Base-by-base conservation (phyloP, 139 green algal genomes). In the Chlamydomonas sp. region DNA sequence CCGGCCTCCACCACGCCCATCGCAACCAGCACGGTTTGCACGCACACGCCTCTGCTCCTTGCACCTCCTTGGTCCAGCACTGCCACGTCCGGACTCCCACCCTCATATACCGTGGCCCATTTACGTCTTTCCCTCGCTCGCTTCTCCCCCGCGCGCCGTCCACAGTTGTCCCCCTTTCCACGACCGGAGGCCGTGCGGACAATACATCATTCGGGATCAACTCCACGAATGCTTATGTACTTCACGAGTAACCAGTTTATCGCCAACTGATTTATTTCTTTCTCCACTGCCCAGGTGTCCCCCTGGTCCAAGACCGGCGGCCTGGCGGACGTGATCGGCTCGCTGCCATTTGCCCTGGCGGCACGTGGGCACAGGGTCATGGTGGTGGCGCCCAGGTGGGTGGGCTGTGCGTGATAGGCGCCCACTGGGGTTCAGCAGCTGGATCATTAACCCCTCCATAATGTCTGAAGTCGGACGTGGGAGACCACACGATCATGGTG, bases 271-370 rank as follows among this genome's bases (percentile, higher is more conserved):
- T 8, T 20, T 0, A 60, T 78, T 18, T 57, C n/a, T 15, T 63
- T 31, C 57, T 61, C 7, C 76, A 18, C 49, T 61, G 5, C 15
- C 59, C 89, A 99, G 93, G 96, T 97, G 17, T 94, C 96, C 5
- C 97, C 97, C 10, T 99, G 95, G 93, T 96, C 90, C 77, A 99
- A 99, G 86, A 98, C 97, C 3, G 96, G 96, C 3, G 96, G 96
- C 3, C 92, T 99, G 59, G 97, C 92, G 4, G 95, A 97, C 90
- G 95, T 97, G 76, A 73, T 93, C 79, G 90, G 92, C 81, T 95
- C 92, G 0, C 90, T 97, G 77, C 95, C 95, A 12, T 86, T 94
- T 8, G 93, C 94, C 0, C 92, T 98, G 69, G 94, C 95, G 1
- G 81, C 85, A 31, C 87, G 95, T 1, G 95, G 95, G 0, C 94